Base-by-base conservation (phyloP, 1,284 basidiomycete genomes). In the Ustilago trichophora region DNA sequence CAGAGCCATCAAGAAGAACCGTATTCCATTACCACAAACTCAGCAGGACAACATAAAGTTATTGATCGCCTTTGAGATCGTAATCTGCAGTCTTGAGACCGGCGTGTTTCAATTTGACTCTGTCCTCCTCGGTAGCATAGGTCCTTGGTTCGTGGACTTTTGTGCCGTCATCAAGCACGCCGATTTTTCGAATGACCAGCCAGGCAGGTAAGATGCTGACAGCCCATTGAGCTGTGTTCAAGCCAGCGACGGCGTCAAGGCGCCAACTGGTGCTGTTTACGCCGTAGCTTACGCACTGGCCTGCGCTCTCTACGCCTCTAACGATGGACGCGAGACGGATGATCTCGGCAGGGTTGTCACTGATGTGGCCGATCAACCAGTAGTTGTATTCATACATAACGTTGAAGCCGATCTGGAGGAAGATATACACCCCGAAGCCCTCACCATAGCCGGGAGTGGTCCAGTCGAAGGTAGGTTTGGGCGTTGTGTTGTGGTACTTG, bases 271-370 rank as follows among this genome's bases (percentile, higher is more conserved):
- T 68, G 6, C 75, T 64, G 46, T 76, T 77, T 48, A 82, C 51
- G 1, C 78, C 80, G 47, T 78, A 81, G 3, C 64, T 75, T 4
- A 77, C 72, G 16, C 78, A 78, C 16, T 78, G 74, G 0, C 81
- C 81, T 0, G 76, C 78, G 1, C 49, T 58, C 43, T 82, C 81
- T 9, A 78, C 64, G 0, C 72, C 72, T 8, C 81, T 68, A 0
- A 82, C 66, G 33, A 80, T 71, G 4, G 72, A 70, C 0, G 77
- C 73, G 2, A 81, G 60, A 0, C 79, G 66, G 15, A 80, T 67
- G 29, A 82, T 49, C 56, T 81, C 79, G 7, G 34, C 16, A 0
- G 75, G 69, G 13, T 76, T 56, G 12, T 74, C 63, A 4, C 59
- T 50, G 31, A 73, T 35, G 12, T 63, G 38, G 0, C 70, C 64